Percentiles rank a stretch among this genome's conserved stretches.
Conservation (phyloP, 164 flowering plant species). For the Annona squamosa region DNA sequence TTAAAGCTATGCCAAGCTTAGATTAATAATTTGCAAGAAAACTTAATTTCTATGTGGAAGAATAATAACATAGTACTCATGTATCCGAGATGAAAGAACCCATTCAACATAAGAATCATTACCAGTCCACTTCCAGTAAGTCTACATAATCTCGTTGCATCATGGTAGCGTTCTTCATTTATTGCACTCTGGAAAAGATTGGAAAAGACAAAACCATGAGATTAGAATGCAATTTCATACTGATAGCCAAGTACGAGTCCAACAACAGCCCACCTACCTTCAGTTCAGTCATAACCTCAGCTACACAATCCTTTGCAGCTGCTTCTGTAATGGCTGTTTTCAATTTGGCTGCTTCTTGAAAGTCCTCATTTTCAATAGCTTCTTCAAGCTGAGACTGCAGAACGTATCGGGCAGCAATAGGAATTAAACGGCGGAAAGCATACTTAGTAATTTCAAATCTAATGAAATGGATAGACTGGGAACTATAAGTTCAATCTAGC, state of each 20-base stretch:
- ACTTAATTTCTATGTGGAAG: no score
- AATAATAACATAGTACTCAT: no score
- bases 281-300: slow-evolving; percentile 74
- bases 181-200: slow-evolving; percentile 55
- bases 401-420: neutral
- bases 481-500: no score
- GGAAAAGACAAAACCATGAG: slow-evolving; percentile 4
- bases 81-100: neutral
- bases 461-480: no score
- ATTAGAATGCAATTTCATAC: neutral
- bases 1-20: no score
- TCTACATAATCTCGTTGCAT: slow-evolving; percentile 74
- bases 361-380: slow-evolving; percentile 91
- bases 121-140: slow-evolving; percentile 88
- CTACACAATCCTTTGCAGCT: slow-evolving; percentile 62
- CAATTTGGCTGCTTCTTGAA: slow-evolving; percentile 72
- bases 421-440: neutral
- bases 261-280: slow-evolving; percentile 39
- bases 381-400: slow-evolving; percentile 90
- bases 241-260: neutral
- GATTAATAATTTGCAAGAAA: no score
- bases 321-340: slow-evolving; percentile 71
- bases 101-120: slow-evolving; percentile 9
- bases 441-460: no score
- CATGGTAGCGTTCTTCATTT: slow-evolving; percentile 86